phyloP scores from a whole-genome alignment of 352 stramenopile genomes.

The Pythium phragmitis region DNA sequence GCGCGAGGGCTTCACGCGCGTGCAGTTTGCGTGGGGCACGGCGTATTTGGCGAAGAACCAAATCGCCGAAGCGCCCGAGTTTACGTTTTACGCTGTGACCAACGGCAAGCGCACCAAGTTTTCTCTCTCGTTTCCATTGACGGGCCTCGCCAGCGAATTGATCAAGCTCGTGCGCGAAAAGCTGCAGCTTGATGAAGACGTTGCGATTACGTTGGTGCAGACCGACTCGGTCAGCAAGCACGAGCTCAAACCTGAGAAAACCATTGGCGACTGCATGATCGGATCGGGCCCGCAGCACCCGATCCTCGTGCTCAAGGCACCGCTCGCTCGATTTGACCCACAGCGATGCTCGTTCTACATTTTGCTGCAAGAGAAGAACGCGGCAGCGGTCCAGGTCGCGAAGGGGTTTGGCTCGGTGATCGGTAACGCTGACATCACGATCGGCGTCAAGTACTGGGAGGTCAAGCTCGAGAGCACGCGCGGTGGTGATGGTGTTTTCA shows the following conservation, averaged over 20 bases:
- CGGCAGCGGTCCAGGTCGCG: slow-evolving; percentile 48
- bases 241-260: slow-evolving; percentile 54
- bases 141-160: slow-evolving; percentile 49
- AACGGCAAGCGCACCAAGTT: slow-evolving; percentile 71
- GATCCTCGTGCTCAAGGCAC: slow-evolving; percentile 70
- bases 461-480: slow-evolving; percentile 51
- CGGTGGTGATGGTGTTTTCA: slow-evolving; percentile 68
- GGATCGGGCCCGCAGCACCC: slow-evolving; percentile 57
- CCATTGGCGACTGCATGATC: slow-evolving; percentile 69
- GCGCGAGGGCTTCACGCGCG: slow-evolving; percentile 49
- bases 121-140: slow-evolving; percentile 55
- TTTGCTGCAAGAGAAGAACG: slow-evolving; percentile 53
- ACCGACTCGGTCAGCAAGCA: slow-evolving; percentile 74
- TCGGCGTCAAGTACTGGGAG: slow-evolving; percentile 85
- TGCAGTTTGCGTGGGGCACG: slow-evolving; percentile 75
- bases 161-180: slow-evolving; percentile 52
- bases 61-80: slow-evolving; percentile 55
- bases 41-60: slow-evolving; percentile 64
- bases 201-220: slow-evolving; percentile 67
- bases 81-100: slow-evolving; percentile 77
- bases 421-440: slow-evolving; percentile 49
- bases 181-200: slow-evolving; percentile 47
- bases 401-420: slow-evolving; percentile 68
- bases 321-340: slow-evolving; percentile 59
- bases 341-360: slow-evolving; percentile 61